These are phyloP conservation scores for Hanseniaspora nectarophila DNA, from an alignment of 805 yeast species.

Conservation along the genomic window DNA sequence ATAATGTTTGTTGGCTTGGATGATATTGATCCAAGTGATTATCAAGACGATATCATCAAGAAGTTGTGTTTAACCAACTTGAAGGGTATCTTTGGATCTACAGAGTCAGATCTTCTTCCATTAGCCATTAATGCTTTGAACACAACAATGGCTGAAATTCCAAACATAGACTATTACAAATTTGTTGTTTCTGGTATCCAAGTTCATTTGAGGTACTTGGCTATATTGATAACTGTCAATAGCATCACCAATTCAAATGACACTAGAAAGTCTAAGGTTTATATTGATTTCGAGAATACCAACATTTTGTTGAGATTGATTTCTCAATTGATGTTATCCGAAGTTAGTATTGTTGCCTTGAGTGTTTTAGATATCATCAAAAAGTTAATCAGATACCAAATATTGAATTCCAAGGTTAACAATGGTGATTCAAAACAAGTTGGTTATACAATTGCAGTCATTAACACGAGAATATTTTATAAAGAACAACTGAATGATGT, in stretches of 20 bases:
- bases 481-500: slow-evolving; percentile 79
- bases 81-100: slow-evolving; percentile 50
- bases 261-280: slow-evolving; percentile 17
- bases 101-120: slow-evolving; percentile 48
- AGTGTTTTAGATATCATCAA: slow-evolving; percentile 71
- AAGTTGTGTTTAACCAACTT: slow-evolving; percentile 35
- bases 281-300: slow-evolving; percentile 15
- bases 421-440: slow-evolving; percentile 31
- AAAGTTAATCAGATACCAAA: slow-evolving; percentile 42
- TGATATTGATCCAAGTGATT: slow-evolving; percentile 18
- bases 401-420: slow-evolving; percentile 16
- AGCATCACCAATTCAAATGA: slow-evolving; percentile 21
- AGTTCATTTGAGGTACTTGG: slow-evolving; percentile 59
- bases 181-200: slow-evolving; percentile 67
- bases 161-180: slow-evolving; percentile 39
- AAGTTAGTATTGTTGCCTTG: slow-evolving; percentile 75
- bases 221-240: slow-evolving; percentile 39
- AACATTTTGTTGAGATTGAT: slow-evolving; percentile 34
- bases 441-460: slow-evolving; percentile 49
- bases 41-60: slow-evolving; percentile 18
- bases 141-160: slow-evolving; percentile 31
- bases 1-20: slow-evolving; percentile 13
- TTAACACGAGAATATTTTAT: slow-evolving; percentile 70
- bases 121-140: slow-evolving; percentile 44
- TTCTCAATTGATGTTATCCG: slow-evolving; percentile 55